Base-by-base conservation (phyloP, 2,329 filamentous ascomycete genomes). In the Aspergillus chevalieri region DNA sequence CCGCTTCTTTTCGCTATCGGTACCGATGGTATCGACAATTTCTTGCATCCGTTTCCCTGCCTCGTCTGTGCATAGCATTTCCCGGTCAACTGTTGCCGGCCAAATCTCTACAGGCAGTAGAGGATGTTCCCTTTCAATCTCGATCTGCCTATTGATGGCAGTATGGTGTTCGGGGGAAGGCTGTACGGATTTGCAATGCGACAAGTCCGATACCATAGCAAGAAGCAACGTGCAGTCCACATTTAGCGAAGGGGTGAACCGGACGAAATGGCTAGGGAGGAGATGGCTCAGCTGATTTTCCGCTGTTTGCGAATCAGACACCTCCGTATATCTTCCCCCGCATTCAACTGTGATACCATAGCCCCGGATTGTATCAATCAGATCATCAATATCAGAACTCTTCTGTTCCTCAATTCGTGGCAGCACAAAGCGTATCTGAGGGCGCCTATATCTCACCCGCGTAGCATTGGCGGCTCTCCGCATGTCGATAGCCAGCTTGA, bases 161-260 rank as follows among this genome's bases (percentile, higher is more conserved):
- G 69, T 73, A 56, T 85, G 83, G 57, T 79, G 76, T 65, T 71
- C 75, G n/a, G 76, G 73, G 30, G 77, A 70, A 43, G 76, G 71
- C 2, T 67, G 59, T 47, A 70, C 69, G 34, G 60, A 57, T 48
- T 66, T 61, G 30, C 69, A 69, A 62, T 90, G 85, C 2, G 84
- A 86, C 22, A 90, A 81, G 58, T 91, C 87, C 0, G 86, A 89
- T 1, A 85, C 79, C 2, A 90, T 72, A 4, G 85, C 86, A 4
- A 91, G 77, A 5, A 91, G 75, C 43, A 89, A 80, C 1, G 86
- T 89, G 56, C 73, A 75, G 53, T 78, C 75, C 44, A 76, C 66
- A 55, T 76, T 76, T 41, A 78, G 53, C 9, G 65, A 69, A 8
- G 66, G 41, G n/a, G 72, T 75, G 55, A 74, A 66, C 19, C 65